Percentiles rank a stretch among this genome's conserved stretches.
Conservation (phyloP, 441 rosid genomes). For the Eruca vesicaria region DNA sequence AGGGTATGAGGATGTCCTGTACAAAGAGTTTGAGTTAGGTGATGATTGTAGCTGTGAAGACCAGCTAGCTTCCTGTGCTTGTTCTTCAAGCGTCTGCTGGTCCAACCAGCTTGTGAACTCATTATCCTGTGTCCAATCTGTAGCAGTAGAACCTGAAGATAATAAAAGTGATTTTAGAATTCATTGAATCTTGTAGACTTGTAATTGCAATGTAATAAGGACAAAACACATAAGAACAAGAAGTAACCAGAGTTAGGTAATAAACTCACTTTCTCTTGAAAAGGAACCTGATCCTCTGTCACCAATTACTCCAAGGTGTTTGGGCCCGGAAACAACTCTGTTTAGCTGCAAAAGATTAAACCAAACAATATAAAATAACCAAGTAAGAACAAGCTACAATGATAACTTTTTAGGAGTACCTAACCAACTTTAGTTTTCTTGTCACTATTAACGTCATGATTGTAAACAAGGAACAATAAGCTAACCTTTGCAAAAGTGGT, state of each 20-base stretch:
- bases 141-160: constrained; percentile 77
- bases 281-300: constrained; percentile 93
- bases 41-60: constrained; percentile 68
- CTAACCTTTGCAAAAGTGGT: constrained; percentile 67
- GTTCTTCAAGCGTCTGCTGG: constrained; percentile 62
- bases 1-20: constrained; percentile 89
- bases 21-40: constrained; percentile 64
- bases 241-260: background rate
- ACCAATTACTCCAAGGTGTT: constrained; percentile 91
- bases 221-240: background rate
- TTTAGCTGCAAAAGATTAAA: constrained; percentile 60
- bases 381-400: background rate
- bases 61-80: constrained; percentile 64
- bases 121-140: constrained; percentile 87
- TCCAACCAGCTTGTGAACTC: constrained; percentile 76
- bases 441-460: background rate
- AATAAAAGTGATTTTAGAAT: background rate
- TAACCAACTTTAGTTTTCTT: background rate
- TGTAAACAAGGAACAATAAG: background rate
- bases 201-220: background rate
- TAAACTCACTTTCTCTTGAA: constrained; percentile 93
- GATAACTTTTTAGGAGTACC: background rate
- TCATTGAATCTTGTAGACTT: background rate
- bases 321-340: constrained; percentile 87
- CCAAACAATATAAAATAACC: background rate